Conservation (phyloP, 306 rosid genomes). For the Glycine latifolia region DNA sequence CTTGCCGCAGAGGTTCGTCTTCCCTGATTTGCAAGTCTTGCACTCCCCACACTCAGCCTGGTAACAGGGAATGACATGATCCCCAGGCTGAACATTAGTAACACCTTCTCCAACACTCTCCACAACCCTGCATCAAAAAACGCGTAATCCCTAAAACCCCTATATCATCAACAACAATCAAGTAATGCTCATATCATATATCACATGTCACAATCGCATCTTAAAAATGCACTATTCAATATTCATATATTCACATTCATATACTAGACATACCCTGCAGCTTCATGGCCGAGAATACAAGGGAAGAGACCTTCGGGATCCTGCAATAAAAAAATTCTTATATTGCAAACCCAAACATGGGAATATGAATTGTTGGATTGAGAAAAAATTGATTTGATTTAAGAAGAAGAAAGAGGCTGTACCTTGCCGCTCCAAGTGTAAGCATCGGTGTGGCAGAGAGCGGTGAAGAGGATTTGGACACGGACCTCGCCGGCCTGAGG, state of each 20-base stretch:
- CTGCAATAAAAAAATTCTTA: constrained; percentile 1
- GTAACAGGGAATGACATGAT: constrained; percentile 97
- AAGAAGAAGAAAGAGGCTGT: too few species aligned
- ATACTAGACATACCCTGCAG: constrained; percentile 69
- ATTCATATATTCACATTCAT: neutral
- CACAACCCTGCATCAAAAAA: constrained; percentile 67
- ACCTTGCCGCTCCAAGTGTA: constrained; percentile 98
- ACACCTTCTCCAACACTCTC: constrained; percentile 99
- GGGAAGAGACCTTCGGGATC: constrained; percentile 98
- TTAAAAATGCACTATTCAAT: neutral
- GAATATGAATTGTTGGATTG: neutral
- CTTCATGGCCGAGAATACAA: constrained; percentile 98
- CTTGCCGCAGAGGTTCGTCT: constrained; percentile 95
- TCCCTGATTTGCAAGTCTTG: constrained; percentile 96
- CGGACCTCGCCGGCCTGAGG: constrained; percentile 96
- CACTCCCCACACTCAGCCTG: constrained; percentile 98
- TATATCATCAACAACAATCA: constrained; percentile 19
- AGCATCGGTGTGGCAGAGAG: constrained; percentile 98
- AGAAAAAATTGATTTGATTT: neutral
- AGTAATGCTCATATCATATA: neutral
- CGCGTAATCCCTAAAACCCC: neutral
- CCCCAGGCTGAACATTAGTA: constrained; percentile 86
- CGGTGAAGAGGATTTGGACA: constrained; percentile 78
- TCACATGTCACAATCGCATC: neutral
- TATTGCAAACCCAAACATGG: neutral